Conservation (phyloP, 2,329 filamentous ascomycete species). For the Akanthomyces muscarius region DNA sequence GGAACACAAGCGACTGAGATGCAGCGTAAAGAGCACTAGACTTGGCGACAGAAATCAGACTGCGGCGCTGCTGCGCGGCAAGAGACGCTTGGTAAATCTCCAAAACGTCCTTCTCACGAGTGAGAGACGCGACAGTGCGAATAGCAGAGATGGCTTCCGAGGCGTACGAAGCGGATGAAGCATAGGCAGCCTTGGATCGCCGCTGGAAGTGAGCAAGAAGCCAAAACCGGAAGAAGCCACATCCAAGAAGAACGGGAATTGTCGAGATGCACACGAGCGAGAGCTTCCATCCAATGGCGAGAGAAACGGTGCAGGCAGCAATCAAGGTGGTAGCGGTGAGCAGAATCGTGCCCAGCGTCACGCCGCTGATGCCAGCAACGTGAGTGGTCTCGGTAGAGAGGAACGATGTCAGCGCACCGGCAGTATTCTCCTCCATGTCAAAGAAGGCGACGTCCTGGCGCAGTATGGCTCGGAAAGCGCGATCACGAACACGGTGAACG, state of each 20-base stretch:
- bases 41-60: conserved; percentile 68
- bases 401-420: conserved; percentile 83
- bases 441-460: conserved; percentile 93
- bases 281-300: conserved; percentile 84
- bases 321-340: conserved; percentile 77
- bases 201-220: conserved; percentile 75
- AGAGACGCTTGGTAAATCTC: conserved; percentile 65
- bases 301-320: conserved; percentile 63
- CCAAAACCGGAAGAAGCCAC: conserved; percentile 85
- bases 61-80: conserved; percentile 60
- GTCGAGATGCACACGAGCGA: conserved; percentile 76
- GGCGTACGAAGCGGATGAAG: conserved; percentile 77
- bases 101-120: conserved; percentile 78
- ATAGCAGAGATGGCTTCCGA: conserved; percentile 93
- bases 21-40: conserved; percentile 77
- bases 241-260: conserved; percentile 71
- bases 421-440: conserved; percentile 82
- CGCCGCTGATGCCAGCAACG: conserved; percentile 80
- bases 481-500: conserved; percentile 76
- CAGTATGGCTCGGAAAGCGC: conserved; percentile 80
- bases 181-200: conserved; percentile 75
- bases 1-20: conserved; percentile 78
- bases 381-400: conserved; percentile 87
- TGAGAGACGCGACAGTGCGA: conserved; percentile 86
- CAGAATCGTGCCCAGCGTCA: conserved; percentile 80